These are phyloP conservation scores for Malus hybrid DNA, from an alignment of 331 rosid genomes.

Conservation along the genomic window DNA sequence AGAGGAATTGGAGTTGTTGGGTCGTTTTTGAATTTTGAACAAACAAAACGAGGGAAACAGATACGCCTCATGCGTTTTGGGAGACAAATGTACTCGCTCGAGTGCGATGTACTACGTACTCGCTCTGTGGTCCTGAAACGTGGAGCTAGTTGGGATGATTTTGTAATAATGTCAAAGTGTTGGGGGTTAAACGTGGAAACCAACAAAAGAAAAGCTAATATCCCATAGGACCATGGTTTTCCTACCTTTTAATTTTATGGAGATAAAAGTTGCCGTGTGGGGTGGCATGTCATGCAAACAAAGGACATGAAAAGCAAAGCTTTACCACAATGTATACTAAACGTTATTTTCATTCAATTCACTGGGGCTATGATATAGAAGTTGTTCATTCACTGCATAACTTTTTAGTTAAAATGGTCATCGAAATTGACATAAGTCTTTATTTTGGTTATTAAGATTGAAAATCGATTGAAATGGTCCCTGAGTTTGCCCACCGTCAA, in stretches of 20 bases:
- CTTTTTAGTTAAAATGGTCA: too few species aligned
- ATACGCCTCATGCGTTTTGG: not conserved
- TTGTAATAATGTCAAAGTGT: not conserved
- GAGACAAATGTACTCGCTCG: not conserved
- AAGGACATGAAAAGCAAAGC: slow-evolving; percentile 5
- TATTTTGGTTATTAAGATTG: too few species aligned
- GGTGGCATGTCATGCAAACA: slow-evolving; percentile 9
- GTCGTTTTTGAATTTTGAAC: slow-evolving; percentile 75
- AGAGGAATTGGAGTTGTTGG: slow-evolving; percentile 24
- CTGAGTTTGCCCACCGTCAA: too few species aligned
- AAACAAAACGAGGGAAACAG: slow-evolving; percentile 57
- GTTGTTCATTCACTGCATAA: too few species aligned
- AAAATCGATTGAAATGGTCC: too few species aligned
- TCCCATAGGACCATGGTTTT: not conserved
- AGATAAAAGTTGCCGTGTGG: not conserved
- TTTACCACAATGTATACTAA: not conserved
- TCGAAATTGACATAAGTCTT: too few species aligned
- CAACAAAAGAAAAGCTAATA: too few species aligned
- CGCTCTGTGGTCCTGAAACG: not conserved
- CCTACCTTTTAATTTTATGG: not conserved
- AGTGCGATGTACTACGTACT: not conserved
- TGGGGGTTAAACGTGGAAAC: not conserved
- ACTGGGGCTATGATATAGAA: not conserved
- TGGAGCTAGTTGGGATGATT: not conserved
- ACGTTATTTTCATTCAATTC: not conserved